Evolutionary conservation across 331 rosid species (phyloP).

Genomic region (Cucumis variabilis): DNA sequence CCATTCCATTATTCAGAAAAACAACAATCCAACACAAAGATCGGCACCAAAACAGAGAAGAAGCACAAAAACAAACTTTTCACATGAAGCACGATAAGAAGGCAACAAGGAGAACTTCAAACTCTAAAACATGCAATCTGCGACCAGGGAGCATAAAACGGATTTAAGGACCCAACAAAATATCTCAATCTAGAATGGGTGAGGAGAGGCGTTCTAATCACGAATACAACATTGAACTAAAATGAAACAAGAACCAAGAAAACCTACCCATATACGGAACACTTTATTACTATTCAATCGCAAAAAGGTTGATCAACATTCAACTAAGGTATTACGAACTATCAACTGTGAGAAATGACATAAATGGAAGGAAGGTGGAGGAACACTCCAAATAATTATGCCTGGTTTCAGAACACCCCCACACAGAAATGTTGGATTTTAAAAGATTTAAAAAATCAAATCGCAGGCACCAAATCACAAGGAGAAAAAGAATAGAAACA

Average conservation of each 20-base stretch:
- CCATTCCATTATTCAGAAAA: not conserved
- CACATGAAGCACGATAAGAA: not conserved
- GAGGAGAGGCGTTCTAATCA: not conserved
- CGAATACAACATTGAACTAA: not conserved
- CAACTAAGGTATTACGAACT: not conserved
- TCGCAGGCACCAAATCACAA: not conserved
- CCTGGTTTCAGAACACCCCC: not conserved
- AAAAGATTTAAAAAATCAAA: not conserved
- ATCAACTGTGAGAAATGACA: not conserved
- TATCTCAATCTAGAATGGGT: not conserved
- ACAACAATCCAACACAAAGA: not conserved
- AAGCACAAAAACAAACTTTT: not conserved
- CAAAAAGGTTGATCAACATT: not conserved
- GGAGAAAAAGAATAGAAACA: not conserved
- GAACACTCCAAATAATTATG: not conserved
- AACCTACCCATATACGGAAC: not conserved
- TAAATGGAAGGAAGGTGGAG: not conserved
- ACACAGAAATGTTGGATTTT: conserved; percentile 6
- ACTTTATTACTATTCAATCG: not conserved
- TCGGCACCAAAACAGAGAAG: conserved; percentile 17
- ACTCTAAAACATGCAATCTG: not conserved
- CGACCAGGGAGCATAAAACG: not conserved
- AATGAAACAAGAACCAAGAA: not conserved
- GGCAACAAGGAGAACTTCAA: not conserved
- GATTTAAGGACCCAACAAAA: not conserved